Evolutionary conservation across 2,329 filamentous ascomycete genomes (phyloP).

Genomic region (Colletotrichum spinosum): DNA sequence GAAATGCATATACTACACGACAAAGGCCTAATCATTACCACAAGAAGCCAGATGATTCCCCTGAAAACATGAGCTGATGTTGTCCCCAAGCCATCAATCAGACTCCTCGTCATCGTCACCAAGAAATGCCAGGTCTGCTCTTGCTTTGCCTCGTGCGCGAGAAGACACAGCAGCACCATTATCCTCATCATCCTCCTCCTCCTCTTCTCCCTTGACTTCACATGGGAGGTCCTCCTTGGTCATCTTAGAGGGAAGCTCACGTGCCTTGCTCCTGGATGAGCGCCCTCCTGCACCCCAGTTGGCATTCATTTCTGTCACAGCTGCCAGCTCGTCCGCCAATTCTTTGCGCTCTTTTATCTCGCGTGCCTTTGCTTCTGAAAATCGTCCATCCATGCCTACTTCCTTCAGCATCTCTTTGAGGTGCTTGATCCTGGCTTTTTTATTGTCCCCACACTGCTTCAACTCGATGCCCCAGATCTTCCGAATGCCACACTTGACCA

Average conservation of each 20-base stretch:
- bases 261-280: constrained; percentile 50
- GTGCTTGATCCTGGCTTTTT: constrained; percentile 84
- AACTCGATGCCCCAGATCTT: constrained; percentile 93
- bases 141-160: constrained; percentile 58
- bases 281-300: constrained; percentile 75
- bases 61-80: too few species aligned
- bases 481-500: constrained; percentile 90
- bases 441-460: constrained; percentile 76
- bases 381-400: constrained; percentile 88
- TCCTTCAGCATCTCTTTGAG: constrained; percentile 83
- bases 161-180: constrained; percentile 53
- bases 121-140: constrained; percentile 72
- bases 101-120: constrained; percentile 74
- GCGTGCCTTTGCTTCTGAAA: constrained; percentile 84
- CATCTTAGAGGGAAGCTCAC: constrained; percentile 45
- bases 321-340: constrained; percentile 84
- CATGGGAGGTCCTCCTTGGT: constrained; percentile 47
- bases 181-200: constrained; percentile 44
- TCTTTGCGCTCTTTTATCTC: constrained; percentile 91
- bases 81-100: constrained; percentile 52
- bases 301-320: constrained; percentile 83
- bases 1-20: too few species aligned
- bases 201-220: constrained; percentile 42
- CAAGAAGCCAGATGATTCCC: too few species aligned
- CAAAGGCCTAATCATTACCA: too few species aligned